Base-by-base conservation (phyloP, 306 rosid species). In the Delonix regia region DNA sequence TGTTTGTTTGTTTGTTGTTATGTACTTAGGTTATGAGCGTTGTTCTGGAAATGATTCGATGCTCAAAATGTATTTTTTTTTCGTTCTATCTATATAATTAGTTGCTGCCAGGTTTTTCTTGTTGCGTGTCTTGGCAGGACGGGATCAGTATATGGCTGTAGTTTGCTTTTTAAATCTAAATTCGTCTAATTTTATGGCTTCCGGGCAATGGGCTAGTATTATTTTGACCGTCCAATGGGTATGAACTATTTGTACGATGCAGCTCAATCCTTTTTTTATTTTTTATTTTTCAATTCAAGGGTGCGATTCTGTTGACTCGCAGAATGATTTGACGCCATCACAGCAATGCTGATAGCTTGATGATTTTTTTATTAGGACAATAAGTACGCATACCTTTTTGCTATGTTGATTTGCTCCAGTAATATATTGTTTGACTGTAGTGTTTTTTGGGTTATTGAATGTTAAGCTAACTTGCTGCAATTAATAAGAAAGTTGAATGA, bases 101-200 rank as follows among this genome's bases (percentile, higher is more conserved):
- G 47, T 19, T 59, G 49, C 73, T 74, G 48, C 73, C 48, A 59
- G 14, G 3, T 22, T 55, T 36, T 72, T 21, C 24, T 53, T 72
- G 10, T 21, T 4, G 0, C 12, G 42, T 18, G 24, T 11, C 73
- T n/a, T 41, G 69, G 21, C 36, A 52, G 52, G 4, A 34, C 34
- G 27, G 12, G 48, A 71, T 71, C 51, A 3, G 8, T 21, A 38
- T 19, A 19, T 53, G 19, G 6, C 42, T 69, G 36, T 55, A 56
- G 30, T 73, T 57, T 4, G 25, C 18, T 24, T 73, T 38, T 56
- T 55, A 53, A 21, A 9, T 39, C 7, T 73, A 27, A 73, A 9
- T 56, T 15, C 0, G 18, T 41, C 19, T 16, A 39, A 15, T 39
- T 59, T 14, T 41, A 25, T 15, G 25, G 38, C 36, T 74, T 59